Evolutionary conservation across 768 basidiomycete genomes (phyloP).

Genomic region (Steccherinum ochraceum): DNA sequence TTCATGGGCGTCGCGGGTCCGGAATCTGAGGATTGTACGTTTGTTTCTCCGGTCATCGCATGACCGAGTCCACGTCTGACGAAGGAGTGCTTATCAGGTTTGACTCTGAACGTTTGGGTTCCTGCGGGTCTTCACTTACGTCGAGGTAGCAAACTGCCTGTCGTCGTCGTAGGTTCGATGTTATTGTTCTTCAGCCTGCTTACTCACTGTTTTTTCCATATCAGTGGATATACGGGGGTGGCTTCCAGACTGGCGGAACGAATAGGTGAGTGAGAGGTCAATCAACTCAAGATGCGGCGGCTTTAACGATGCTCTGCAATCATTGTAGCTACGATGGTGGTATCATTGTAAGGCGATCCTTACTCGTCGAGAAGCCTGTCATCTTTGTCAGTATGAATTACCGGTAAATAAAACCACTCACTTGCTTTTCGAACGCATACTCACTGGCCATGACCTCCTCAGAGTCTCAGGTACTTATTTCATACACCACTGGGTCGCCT

Average conservation of each 20-base stretch:
- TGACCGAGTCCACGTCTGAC: not conserved
- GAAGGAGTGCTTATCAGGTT: conserved; percentile 10
- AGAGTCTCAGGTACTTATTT: too few relatives aligned
- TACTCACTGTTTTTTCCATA: too few relatives aligned
- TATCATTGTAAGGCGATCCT: conserved; percentile 37
- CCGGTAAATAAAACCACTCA: conserved; percentile 22
- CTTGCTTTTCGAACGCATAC: not conserved
- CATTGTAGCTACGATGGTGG: conserved; percentile 36
- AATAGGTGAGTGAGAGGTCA: too few relatives aligned
- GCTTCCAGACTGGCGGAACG: conserved; percentile 38
- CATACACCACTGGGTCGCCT: too few relatives aligned
- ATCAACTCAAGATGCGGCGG: too few relatives aligned
- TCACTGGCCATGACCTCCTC: too few relatives aligned
- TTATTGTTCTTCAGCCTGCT: too few relatives aligned
- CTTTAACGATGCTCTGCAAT: too few relatives aligned
- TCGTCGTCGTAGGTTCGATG: conserved; percentile 7
- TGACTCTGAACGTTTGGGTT: conserved; percentile 22
- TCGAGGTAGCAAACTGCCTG: not conserved
- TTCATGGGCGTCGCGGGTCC: not conserved
- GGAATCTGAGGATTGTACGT: not conserved
- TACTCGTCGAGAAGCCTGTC: conserved; percentile 35
- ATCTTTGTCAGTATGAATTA: conserved; percentile 55
- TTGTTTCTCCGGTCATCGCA: not conserved
- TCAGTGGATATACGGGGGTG: conserved; percentile 31
- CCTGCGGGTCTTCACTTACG: conserved; percentile 5